Evolutionary conservation across 2,329 filamentous ascomycete species (phyloP), one percentile per base, ranked within the genome.

Genomic region (Fusarium sp.): DNA sequence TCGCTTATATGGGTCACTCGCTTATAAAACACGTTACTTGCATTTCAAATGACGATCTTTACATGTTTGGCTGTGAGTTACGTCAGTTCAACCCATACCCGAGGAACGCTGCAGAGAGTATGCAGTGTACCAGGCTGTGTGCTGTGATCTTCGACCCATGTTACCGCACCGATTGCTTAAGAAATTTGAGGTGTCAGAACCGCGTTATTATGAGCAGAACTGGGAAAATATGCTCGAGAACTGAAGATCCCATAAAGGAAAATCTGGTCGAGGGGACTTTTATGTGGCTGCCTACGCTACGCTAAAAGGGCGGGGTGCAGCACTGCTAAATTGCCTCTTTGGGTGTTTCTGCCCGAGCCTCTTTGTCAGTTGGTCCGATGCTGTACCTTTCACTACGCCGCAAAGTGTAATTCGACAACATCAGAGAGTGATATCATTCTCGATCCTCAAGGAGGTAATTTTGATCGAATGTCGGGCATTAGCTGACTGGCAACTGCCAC

Each of bases 381-480:
- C 33, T 53, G 33, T 28, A 10, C 9, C 33, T n/a, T 33, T 38
- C 19, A 54, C 33, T 25, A 18, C 50, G 50, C 50, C 50, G 35
- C 23, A 40, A 54, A 54, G 33, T 18, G n/a, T 40, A 54, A 40
- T 40, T 54, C 25, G 50, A 54, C 50, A 28, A 28, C 33, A 40
- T n/a, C 19, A 16, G 13, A 28, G 10, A 7, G 13, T 28, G 7
- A 40, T 18, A 28, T 54, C 23, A 40, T 54, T 28, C 8, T 6
- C 7, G 7, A 12, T 12, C 8, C 33, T 28, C 2, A n/a, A n/a
- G 9, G 11, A 38, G 19, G 19, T 3, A 38, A n/a, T n/a, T 28
- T 9, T 18, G 50, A 28, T 54, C 19, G 13, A 40, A 40, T 6
- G 10, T 13, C 15, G 19, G 23, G 23, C 5, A 28, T 15, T 12